Conservation (phyloP, 169 alveolate genomes). For the Plasmodium berghei region DNA sequence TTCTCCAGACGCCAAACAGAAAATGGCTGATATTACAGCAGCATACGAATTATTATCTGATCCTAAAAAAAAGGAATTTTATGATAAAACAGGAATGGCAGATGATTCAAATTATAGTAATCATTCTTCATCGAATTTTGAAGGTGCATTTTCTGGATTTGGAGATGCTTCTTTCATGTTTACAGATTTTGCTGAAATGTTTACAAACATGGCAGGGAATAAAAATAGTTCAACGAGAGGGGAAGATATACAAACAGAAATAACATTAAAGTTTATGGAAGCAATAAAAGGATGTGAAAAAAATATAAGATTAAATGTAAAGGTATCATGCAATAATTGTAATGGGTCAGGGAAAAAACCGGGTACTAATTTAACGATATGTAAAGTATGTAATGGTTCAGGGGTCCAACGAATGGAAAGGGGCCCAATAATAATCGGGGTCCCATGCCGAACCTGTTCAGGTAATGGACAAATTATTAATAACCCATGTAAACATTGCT, state of each 20-base stretch:
- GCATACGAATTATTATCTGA: constrained; percentile 95
- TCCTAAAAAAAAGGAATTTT: constrained; percentile 91
- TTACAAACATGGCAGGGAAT: constrained; percentile 85
- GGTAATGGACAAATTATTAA: constrained; percentile 89
- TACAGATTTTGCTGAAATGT: constrained; percentile 90
- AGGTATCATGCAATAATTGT: constrained; percentile 87
- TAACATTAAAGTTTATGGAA: constrained; percentile 89
- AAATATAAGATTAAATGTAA: constrained; percentile 84
- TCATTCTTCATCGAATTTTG: constrained; percentile 77
- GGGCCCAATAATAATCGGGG: constrained; percentile 90
- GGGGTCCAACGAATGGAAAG: constrained; percentile 90
- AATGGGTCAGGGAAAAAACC: constrained; percentile 88
- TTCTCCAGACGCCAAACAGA: constrained; percentile 94
- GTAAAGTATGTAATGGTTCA: constrained; percentile 89
- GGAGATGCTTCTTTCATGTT: constrained; percentile 89
- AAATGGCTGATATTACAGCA: constrained; percentile 94
- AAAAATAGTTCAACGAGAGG: constrained; percentile 84
- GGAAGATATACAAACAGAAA: constrained; percentile 87
- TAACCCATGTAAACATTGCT: constrained; percentile 87
- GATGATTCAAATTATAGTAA: constrained; percentile 83
- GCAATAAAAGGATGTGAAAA: constrained; percentile 89
- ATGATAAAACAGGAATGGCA: constrained; percentile 92
- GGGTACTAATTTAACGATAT: constrained; percentile 81
- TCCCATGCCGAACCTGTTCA: constrained; percentile 90
- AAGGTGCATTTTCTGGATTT: constrained; percentile 83